phyloP scores from a whole-genome alignment of 129 eudicot species.

The Centaurea solstitialis region DNA sequence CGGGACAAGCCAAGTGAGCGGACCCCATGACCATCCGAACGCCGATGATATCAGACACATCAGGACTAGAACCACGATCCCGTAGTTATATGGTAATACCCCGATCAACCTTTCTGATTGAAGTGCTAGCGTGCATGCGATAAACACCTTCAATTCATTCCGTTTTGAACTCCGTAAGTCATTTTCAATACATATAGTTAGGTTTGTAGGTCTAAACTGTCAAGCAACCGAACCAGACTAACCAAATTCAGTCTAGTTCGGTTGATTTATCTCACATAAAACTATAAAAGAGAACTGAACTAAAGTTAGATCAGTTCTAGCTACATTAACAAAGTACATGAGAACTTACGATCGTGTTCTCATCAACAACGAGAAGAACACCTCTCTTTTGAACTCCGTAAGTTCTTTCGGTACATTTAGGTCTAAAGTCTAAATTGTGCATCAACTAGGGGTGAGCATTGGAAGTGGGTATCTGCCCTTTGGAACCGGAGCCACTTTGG shows the following conservation, averaged over 20 bases:
- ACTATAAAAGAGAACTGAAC: neutral
- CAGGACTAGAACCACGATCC: slow-evolving; percentile 33
- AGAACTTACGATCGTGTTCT: neutral
- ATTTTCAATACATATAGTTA: neutral
- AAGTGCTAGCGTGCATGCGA: slow-evolving; percentile 38
- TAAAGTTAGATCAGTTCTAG: neutral
- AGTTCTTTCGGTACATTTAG: neutral
- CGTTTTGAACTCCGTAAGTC: neutral
- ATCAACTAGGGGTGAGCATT: too few relatives aligned
- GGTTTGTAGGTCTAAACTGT: neutral
- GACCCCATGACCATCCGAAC: slow-evolving; percentile 67
- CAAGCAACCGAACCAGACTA: neutral
- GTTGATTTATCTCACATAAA: neutral
- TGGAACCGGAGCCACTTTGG: too few relatives aligned
- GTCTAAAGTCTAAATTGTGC: neutral
- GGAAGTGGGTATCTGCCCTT: too few relatives aligned
- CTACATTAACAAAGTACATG: neutral
- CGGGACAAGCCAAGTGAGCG: slow-evolving; percentile 51
- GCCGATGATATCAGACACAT: slow-evolving; percentile 45
- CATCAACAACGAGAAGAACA: neutral
- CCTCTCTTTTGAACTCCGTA: neutral
- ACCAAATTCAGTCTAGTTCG: neutral
- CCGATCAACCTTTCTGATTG: slow-evolving; percentile 1
- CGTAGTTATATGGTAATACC: slow-evolving; percentile 6
- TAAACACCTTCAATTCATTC: slow-evolving; percentile 33